Percentiles rank a stretch among this genome's conserved stretches.
Conservation (phyloP, 2,329 filamentous ascomycete species). For the Calonectria pseudoturangicola region DNA sequence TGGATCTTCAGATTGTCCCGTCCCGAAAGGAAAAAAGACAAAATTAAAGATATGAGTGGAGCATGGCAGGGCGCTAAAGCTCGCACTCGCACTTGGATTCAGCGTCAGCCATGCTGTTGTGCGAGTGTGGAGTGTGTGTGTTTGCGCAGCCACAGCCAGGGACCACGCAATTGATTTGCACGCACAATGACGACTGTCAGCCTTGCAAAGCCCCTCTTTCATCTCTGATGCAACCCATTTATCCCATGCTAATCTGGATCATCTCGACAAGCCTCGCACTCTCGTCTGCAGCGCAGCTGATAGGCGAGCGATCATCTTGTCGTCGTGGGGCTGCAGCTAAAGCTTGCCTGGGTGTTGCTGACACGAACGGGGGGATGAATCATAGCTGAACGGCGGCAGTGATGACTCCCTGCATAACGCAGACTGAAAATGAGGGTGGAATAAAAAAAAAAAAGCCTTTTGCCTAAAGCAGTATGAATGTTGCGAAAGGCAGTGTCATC, state of each 20-base stretch:
- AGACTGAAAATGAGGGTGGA: background rate
- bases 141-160: constrained; percentile 22
- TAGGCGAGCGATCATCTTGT: background rate
- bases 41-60: constrained; percentile 13
- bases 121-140: background rate
- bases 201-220: constrained; percentile 5
- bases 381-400: background rate
- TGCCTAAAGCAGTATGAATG: background rate
- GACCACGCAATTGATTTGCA: constrained; percentile 14
- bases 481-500: background rate
- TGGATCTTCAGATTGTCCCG: constrained; percentile 34
- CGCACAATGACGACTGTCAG: constrained; percentile 25
- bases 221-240: constrained; percentile 11
- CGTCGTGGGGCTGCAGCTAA: background rate
- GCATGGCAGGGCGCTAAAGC: constrained; percentile 26
- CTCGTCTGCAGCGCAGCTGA: background rate
- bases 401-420: background rate
- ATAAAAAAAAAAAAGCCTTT: background rate
- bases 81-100: constrained; percentile 35
- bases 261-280: background rate
- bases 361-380: constrained; percentile 5
- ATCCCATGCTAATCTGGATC: background rate
- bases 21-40: constrained; percentile 19
- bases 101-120: background rate
- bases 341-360: background rate